Conservation (phyloP, 2,329 filamentous ascomycete species). For the Drechslerella dactyloides region DNA sequence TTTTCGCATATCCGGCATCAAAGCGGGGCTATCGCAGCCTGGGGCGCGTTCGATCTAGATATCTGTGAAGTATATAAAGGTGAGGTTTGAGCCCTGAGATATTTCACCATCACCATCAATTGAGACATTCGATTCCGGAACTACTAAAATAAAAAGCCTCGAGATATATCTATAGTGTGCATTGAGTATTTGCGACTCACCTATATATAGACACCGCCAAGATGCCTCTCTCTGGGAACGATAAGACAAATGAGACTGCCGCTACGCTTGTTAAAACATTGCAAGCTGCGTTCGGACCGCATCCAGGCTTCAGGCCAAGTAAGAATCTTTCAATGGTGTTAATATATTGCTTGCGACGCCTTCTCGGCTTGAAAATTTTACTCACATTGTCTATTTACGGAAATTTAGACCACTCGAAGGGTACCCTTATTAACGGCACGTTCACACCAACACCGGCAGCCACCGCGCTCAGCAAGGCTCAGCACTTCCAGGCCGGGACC, state of each 20-base stretch:
- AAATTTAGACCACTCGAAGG: slow-evolving; percentile 64
- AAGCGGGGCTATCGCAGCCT: background rate
- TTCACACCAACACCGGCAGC: slow-evolving; percentile 63
- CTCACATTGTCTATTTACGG: background rate
- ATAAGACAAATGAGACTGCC: slow-evolving; percentile 58
- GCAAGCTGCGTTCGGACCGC: slow-evolving; percentile 58
- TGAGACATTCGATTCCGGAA: no score
- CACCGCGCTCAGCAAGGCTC: slow-evolving; percentile 60
- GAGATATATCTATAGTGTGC: no score
- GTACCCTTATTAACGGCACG: slow-evolving; percentile 62
- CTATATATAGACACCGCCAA: slow-evolving; percentile 53
- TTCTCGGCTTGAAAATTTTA: slow-evolving; percentile 28
- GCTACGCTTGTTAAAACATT: slow-evolving; percentile 58
- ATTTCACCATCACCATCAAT: no score
- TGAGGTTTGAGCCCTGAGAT: no score
- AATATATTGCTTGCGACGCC: background rate
- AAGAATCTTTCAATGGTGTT: slow-evolving; percentile 11
- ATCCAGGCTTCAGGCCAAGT: slow-evolving; percentile 60
- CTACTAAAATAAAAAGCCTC: no score
- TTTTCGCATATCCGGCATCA: no score
- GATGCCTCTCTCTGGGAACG: slow-evolving; percentile 62
- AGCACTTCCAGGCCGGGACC: slow-evolving; percentile 60
- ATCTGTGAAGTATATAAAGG: no score
- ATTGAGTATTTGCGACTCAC: background rate
- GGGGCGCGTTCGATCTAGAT: background rate